Evolutionary conservation across 2,329 filamentous ascomycete species (phyloP).

Genomic region (Colletotrichum musicola): DNA sequence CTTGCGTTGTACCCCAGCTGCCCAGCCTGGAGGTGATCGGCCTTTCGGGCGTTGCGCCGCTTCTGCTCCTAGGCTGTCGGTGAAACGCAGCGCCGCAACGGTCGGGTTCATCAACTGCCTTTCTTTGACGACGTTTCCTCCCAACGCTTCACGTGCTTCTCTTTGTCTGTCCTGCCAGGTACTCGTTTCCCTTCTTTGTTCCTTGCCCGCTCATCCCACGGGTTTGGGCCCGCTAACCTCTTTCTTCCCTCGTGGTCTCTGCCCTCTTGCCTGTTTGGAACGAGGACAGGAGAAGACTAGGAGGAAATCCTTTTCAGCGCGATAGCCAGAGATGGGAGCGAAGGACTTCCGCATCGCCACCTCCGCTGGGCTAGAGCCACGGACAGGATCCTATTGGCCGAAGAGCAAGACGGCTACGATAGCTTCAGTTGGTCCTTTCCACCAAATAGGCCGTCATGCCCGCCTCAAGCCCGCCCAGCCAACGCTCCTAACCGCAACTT

Average conservation of each 20-base stretch:
- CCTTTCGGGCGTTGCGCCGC: slow-evolving; percentile 25
- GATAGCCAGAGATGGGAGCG: background rate
- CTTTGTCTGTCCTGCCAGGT: slow-evolving; percentile 5
- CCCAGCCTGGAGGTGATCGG: slow-evolving; percentile 17
- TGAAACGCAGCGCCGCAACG: slow-evolving; percentile 35
- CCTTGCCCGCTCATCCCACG: slow-evolving; percentile 18
- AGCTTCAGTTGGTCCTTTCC: slow-evolving; percentile 1
- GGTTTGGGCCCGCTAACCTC: slow-evolving; percentile 3
- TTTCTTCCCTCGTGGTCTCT: background rate
- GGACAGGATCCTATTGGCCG: slow-evolving; percentile 2
- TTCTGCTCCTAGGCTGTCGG: background rate
- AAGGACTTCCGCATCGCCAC: slow-evolving; percentile 7
- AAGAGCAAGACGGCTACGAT: background rate
- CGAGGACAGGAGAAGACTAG: background rate
- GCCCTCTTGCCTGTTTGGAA: slow-evolving; percentile 12
- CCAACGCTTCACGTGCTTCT: background rate
- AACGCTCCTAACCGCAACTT: slow-evolving; percentile 1
- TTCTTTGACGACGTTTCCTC: slow-evolving; percentile 23
- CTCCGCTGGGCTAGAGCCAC: background rate
- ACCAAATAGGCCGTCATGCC: background rate
- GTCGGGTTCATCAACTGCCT: slow-evolving; percentile 14
- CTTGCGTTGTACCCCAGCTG: slow-evolving; percentile 4
- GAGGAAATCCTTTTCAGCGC: background rate
- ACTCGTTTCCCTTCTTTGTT: slow-evolving; percentile 21
- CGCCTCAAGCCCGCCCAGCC: slow-evolving; percentile 14